Conservation (phyloP, 1,284 basidiomycete species). For the Mycosarcoma mackinlayi region DNA sequence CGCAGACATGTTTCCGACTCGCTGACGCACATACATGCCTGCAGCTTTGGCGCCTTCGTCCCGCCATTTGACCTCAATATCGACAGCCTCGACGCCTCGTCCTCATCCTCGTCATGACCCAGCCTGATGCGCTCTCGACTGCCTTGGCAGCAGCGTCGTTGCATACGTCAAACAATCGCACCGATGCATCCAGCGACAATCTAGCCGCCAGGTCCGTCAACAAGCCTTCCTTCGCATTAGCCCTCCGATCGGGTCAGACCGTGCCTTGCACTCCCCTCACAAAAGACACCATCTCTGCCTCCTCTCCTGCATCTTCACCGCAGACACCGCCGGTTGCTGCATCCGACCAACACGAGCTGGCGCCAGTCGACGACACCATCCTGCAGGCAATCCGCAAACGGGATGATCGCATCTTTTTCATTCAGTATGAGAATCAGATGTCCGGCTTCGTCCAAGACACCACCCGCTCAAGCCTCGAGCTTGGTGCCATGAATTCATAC, state of each 20-base stretch:
- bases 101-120: conserved; percentile 15
- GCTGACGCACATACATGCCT: too few relatives aligned
- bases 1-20: background rate
- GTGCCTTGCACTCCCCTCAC: background rate
- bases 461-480: conserved; percentile 27
- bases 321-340: background rate
- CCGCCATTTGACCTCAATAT: too few relatives aligned
- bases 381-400: conserved; percentile 50
- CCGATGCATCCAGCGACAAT: background rate
- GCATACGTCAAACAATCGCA: background rate
- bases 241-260: conserved; percentile 17
- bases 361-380: conserved; percentile 43
- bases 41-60: too few relatives aligned
- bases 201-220: conserved; percentile 1
- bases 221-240: conserved; percentile 28
- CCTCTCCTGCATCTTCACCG: background rate
- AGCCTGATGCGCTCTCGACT: conserved; percentile 19
- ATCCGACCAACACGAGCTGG: conserved; percentile 2
- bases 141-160: conserved; percentile 17
- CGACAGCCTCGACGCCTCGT: background rate
- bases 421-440: conserved; percentile 55
- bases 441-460: conserved; percentile 30
- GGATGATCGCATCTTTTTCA: conserved; percentile 56
- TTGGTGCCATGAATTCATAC: conserved; percentile 59
- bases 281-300: background rate